These are phyloP conservation scores for Schizothecium vesticola DNA, from an alignment of 495 filamentous ascomycete genomes.

Conservation along the genomic window DNA sequence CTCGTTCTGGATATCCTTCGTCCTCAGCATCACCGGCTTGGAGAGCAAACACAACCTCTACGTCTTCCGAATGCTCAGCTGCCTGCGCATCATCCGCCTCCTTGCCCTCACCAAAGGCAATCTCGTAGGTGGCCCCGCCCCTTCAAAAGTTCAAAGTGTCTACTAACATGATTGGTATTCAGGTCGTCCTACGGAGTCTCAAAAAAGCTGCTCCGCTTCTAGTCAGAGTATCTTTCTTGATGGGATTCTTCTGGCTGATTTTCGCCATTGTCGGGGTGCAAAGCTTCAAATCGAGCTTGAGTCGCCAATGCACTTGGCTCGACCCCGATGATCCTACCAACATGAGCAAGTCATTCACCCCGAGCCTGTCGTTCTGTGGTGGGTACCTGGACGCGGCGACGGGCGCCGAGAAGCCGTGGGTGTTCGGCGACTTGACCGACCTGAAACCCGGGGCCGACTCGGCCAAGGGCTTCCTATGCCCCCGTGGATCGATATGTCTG, in stretches of 20 bases:
- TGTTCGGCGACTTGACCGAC: conserved; percentile 34
- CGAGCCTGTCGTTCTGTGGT: conserved; percentile 73
- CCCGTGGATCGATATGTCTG: conserved; percentile 72
- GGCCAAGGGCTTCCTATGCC: conserved; percentile 90
- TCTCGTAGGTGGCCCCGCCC: conserved; percentile 47
- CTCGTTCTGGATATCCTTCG: conserved; percentile 89
- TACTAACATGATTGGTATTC: conserved; percentile 21
- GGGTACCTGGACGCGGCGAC: conserved; percentile 63
- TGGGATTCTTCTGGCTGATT: conserved; percentile 97
- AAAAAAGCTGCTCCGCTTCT: conserved; percentile 92
- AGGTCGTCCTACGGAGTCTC: conserved; percentile 88
- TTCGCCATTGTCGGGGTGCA: conserved; percentile 97
- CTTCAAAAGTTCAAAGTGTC: background rate
- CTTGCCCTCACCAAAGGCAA: conserved; percentile 89
- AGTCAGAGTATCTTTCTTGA: conserved; percentile 91
- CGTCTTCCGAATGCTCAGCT: conserved; percentile 94
- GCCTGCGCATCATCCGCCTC: conserved; percentile 82
- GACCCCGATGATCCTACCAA: conserved; percentile 51
- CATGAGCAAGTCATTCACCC: conserved; percentile 41
- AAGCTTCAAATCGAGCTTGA: conserved; percentile 92
- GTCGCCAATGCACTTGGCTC: conserved; percentile 82
- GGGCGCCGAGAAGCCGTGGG: conserved; percentile 59
- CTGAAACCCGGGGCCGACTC: conserved; percentile 32
- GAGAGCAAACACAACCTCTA: conserved; percentile 68
- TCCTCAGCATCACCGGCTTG: conserved; percentile 60